Percentiles rank a stretch among this genome's conserved stretches.
Conservation (phyloP, 306 rosid genomes). For the Fragaria iinumae region DNA sequence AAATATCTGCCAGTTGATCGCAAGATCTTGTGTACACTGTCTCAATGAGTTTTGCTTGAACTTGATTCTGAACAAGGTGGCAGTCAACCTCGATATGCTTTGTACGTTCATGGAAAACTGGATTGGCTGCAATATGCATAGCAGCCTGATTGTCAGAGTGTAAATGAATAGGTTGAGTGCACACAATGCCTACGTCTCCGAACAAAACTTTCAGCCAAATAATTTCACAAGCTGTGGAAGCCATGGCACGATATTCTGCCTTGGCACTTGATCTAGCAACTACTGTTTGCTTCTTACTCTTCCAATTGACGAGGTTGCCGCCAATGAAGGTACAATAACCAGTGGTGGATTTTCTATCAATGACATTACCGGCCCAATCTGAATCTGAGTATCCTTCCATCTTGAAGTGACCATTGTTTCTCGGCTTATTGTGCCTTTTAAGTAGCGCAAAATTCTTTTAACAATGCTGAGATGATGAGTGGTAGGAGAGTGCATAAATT, state of each 20-base stretch:
- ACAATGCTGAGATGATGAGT: too few relatives aligned
- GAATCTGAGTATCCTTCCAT: not conserved
- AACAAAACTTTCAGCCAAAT: not conserved
- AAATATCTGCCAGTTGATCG: not conserved
- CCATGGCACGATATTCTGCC: not conserved
- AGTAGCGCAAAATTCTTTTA: not conserved
- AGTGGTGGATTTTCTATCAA: not conserved
- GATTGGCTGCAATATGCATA: too few relatives aligned
- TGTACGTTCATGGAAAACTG: too few relatives aligned
- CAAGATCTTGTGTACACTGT: not conserved
- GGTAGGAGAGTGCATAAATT: not conserved
- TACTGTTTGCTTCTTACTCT: not conserved
- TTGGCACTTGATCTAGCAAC: not conserved
- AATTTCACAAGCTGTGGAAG: too few relatives aligned
- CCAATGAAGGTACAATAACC: not conserved
- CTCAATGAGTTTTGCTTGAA: too few relatives aligned
- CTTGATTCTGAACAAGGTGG: too few relatives aligned
- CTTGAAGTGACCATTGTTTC: not conserved
- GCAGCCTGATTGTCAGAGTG: not conserved
- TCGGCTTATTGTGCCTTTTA: not conserved
- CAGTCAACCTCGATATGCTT: too few relatives aligned
- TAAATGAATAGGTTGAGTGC: not conserved
- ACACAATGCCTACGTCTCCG: too few relatives aligned
- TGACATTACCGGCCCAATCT: not conserved
- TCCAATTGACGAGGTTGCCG: not conserved